Conservation (phyloP, 106 monocot genomes). For the Acorus gramineus region DNA sequence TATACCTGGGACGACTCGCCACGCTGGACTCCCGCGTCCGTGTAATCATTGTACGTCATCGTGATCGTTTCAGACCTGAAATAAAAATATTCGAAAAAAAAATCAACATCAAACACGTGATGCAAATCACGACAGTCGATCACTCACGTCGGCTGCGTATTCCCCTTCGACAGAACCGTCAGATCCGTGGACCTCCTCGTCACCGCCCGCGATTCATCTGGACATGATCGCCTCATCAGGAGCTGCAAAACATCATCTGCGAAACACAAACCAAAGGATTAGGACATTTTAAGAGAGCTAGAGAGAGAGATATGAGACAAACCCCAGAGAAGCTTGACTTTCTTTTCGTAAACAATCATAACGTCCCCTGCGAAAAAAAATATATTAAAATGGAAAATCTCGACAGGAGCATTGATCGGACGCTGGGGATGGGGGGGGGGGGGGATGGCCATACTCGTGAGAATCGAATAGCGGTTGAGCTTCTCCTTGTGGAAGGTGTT, state of each 20-base stretch:
- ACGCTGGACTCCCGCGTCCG: constrained; percentile 29
- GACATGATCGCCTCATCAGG: constrained; percentile 31
- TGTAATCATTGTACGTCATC: constrained; percentile 27
- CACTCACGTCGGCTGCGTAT: constrained; percentile 65
- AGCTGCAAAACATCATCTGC: constrained; percentile 76
- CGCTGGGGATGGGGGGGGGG: too few species aligned
- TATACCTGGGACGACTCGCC: constrained; percentile 37
- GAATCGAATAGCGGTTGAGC: too few species aligned
- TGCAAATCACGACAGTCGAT: not conserved
- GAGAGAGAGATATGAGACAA: constrained; percentile 4
- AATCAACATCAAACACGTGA: too few species aligned
- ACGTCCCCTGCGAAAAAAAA: constrained; percentile 58
- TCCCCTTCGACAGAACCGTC: constrained; percentile 50
- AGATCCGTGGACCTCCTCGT: constrained; percentile 31
- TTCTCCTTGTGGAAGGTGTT: too few species aligned
- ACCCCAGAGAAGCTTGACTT: constrained; percentile 90
- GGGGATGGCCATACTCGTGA: too few species aligned
- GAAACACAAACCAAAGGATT: not conserved
- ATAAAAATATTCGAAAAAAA: not conserved
- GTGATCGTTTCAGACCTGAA: constrained; percentile 67
- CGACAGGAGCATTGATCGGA: not conserved
- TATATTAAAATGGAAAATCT: not conserved
- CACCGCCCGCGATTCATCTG: constrained; percentile 35
- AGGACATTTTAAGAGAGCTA: not conserved
- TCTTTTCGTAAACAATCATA: constrained; percentile 86